Evolutionary conservation across 2,329 filamentous ascomycete genomes (phyloP), one percentile per base, ranked within the genome.

Genomic region (Venturia pyrina): DNA sequence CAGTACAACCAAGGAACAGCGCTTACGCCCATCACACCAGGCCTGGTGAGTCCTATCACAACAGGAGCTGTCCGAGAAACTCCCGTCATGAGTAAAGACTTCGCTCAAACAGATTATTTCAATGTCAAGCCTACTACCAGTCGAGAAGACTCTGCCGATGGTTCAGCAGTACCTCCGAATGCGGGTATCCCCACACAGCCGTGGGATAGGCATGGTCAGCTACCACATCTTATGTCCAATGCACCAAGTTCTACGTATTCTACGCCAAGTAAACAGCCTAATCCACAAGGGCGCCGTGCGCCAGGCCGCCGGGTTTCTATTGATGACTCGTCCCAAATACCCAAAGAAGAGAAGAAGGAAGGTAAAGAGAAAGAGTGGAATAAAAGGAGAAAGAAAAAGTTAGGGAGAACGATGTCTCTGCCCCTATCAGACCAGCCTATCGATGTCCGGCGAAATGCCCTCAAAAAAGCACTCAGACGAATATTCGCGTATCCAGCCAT

Each of bases 401-500:
- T 1, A 40, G 11, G 11, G 37, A 40, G 37, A 5, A 11, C 3
- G 11, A 8, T 40, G 37, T 40, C 53, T 19, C 21, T 28, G 11
- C 60, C 24, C 10, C 15, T 34, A 5, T 5, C 37, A 15, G 21
- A 44, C 2, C 24, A 64, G 41, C n/a, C 37, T 44, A 40, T 53
- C 21, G 50, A 60, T 10, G 28, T 24, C 19, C 34, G 59, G n/a
- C 21, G 63, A 43, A 17, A 40, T 13, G 21, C 15, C 21, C 87
- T 90, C 67, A 82, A 84, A 57, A 83, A 87, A 11, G 89, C 92
- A 71, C 80, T 92, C 1, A 84, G 87, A 41, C 82, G 89, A 40
- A 80, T 92, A 21, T 91, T 93, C 75, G 85, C 91, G 61, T 93
- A 93, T 73, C 90, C 90, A 0, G 73, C 88, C 21, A 82, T 89